A percentile compares a stretch with the other conserved stretches of the same genome.
These are phyloP conservation scores for Kazachstania africana DNA, from an alignment of 805 yeast genomes.

Conservation along the genomic window DNA sequence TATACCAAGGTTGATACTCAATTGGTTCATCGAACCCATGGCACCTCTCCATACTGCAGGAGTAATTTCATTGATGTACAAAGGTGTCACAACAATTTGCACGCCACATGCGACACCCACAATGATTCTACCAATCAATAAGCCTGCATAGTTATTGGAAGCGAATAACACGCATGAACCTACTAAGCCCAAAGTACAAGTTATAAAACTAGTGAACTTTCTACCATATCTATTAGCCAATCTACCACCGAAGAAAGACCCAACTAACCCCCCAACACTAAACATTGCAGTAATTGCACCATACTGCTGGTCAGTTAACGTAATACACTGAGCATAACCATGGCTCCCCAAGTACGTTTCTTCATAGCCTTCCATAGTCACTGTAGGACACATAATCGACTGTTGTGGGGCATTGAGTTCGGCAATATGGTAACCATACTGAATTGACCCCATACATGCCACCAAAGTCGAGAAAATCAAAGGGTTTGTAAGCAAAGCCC, in stretches of 20 bases:
- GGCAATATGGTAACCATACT: constrained; percentile 91
- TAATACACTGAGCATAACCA: constrained; percentile 37
- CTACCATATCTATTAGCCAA: constrained; percentile 61
- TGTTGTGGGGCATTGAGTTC: constrained; percentile 86
- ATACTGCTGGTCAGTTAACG: constrained; percentile 42
- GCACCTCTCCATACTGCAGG: constrained; percentile 61
- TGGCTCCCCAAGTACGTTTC: constrained; percentile 11
- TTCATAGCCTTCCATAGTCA: constrained; percentile 5
- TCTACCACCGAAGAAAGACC: constrained; percentile 58
- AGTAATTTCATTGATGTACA: constrained; percentile 69
- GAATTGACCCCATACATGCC: constrained; percentile 68
- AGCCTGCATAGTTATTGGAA: constrained; percentile 30
- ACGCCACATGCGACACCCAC: constrained; percentile 84
- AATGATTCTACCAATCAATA: constrained; percentile 60
- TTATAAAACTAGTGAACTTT: constrained; percentile 37
- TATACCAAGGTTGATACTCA: constrained; percentile 77
- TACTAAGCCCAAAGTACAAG: constrained; percentile 37
- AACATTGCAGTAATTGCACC: constrained; percentile 71
- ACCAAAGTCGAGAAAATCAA: constrained; percentile 21
- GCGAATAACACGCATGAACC: constrained; percentile 55
- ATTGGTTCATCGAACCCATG: constrained; percentile 84
- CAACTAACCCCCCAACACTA: constrained; percentile 73
- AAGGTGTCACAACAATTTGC: constrained; percentile 74
- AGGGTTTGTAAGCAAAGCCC: constrained; percentile 1
- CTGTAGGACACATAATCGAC: constrained; percentile 44